Base-by-base conservation (phyloP, 2,329 filamentous ascomycete genomes). In the Xylariaceae sp. region DNA sequence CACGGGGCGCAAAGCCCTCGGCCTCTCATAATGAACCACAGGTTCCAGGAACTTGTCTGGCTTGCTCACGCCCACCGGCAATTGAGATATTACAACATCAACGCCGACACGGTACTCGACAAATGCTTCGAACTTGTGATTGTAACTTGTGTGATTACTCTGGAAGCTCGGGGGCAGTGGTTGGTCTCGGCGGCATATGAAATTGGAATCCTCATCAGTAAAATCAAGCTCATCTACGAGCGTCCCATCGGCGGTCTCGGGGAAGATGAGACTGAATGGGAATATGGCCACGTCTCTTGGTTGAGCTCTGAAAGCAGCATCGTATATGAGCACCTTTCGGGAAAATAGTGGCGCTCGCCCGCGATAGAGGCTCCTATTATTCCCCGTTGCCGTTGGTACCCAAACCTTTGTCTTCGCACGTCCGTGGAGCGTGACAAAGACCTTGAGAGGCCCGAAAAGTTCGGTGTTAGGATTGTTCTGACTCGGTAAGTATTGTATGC, bases 41-140 rank as follows among this genome's bases (percentile, higher is more conserved):
- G 58, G 55, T 42, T 58, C 55, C 5, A 8, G 4, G n/a, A 57
- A 55, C 35, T 55, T 43, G 27, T 6, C 44, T 11, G 56, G 55
- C 48, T 37, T 54, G 12, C 2, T 39, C n/a, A 60, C 47, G 2
- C 44, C 37, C 8, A 60, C 50, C 1, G 49, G 52, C 19, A 58
- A 43, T 34, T 39, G 40, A n/a, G 58, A 55, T 55, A 54, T 58
- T 4, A 30, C 12, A n/a, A 52, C 48, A 9, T 56, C 40, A 27
- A 60, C 55, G 11, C 55, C 55, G 7, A 60, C 27, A 27, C 55
- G 52, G 32, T 60, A 60, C 41, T 60, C 55, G 32, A 60, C 55
- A 37, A 56, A 60, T 1, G 53, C 40, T 31, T 60, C 55, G 30
- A 50, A 60, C 5, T 39, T 51, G n/a, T 54, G 47, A 12, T n/a